Evolutionary conservation across 495 filamentous ascomycete species (phyloP).

Genomic region (Aspergillus nidulans): DNA sequence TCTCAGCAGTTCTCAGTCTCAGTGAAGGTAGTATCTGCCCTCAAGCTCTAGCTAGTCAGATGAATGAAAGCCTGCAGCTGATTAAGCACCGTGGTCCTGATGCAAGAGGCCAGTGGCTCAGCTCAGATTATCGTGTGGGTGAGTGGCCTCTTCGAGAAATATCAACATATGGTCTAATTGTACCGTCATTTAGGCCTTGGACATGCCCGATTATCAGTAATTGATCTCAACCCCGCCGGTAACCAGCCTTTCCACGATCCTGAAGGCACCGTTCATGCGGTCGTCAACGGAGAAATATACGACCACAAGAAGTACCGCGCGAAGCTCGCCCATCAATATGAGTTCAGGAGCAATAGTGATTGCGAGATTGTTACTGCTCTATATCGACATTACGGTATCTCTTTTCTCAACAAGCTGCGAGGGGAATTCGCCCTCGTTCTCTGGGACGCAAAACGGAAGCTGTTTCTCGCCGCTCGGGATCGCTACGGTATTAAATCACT

Average conservation of each 20-base stretch:
- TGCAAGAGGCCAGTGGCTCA: slow-evolving; percentile 42
- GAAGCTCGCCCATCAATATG: slow-evolving; percentile 30
- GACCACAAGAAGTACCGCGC: slow-evolving; percentile 39
- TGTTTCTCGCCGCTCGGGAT: slow-evolving; percentile 44
- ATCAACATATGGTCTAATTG: background rate
- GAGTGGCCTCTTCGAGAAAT: background rate
- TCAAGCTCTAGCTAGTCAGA: background rate
- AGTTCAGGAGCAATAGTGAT: slow-evolving; percentile 39
- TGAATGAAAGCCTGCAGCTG: slow-evolving; percentile 28
- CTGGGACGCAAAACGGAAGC: slow-evolving; percentile 34
- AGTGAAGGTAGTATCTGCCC: background rate
- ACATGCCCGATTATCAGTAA: slow-evolving; percentile 47
- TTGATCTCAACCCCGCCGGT: slow-evolving; percentile 43
- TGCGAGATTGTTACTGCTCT: slow-evolving; percentile 49
- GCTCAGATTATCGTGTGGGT: slow-evolving; percentile 35
- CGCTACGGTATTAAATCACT: slow-evolving; percentile 53
- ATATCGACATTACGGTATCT: slow-evolving; percentile 42
- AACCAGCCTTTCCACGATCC: slow-evolving; percentile 43
- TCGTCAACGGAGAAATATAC: slow-evolving; percentile 56
- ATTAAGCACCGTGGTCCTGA: slow-evolving; percentile 49
- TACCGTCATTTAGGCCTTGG: slow-evolving; percentile 25
- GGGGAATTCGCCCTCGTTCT: slow-evolving; percentile 50
- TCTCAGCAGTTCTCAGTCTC: slow-evolving; percentile 10
- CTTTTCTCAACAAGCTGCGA: slow-evolving; percentile 41
- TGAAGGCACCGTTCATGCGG: slow-evolving; percentile 40